phyloP scores from a whole-genome alignment of 1,284 basidiomycete genomes.

The Coniferiporia sulphurascens region DNA sequence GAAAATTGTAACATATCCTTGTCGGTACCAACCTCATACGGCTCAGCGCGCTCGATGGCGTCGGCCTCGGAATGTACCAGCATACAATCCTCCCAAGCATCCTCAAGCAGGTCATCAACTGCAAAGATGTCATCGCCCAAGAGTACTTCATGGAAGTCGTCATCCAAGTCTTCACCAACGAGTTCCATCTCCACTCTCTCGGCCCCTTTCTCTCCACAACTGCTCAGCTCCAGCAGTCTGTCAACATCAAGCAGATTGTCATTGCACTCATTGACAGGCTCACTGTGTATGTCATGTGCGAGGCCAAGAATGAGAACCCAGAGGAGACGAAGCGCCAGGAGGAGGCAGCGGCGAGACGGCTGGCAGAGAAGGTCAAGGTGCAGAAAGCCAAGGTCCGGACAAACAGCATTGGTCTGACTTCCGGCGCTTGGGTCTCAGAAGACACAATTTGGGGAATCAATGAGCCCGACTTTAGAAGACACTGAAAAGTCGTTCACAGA shows the following conservation, averaged over 20 bases:
- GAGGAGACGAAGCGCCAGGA: too few species aligned
- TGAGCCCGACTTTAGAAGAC: constrained; percentile 25
- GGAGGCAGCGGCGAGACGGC: too few species aligned
- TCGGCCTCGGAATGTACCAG: constrained; percentile 88
- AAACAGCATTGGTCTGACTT: constrained; percentile 34
- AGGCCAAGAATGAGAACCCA: too few species aligned
- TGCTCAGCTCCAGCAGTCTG: constrained; percentile 90
- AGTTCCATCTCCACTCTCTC: constrained; percentile 93
- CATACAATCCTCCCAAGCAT: constrained; percentile 81
- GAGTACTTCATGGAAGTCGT: constrained; percentile 98
- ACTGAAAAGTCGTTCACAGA: too few species aligned
- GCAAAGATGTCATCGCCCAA: constrained; percentile 95
- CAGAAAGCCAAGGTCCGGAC: constrained; percentile 55
- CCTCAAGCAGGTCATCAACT: constrained; percentile 92
- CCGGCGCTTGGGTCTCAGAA: constrained; percentile 20
- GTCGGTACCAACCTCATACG: constrained; percentile 95
- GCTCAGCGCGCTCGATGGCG: constrained; percentile 88
- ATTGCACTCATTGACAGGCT: constrained; percentile 95
- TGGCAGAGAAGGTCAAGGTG: too few species aligned
- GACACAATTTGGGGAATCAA: constrained; percentile 12
- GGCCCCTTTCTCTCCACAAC: constrained; percentile 91
- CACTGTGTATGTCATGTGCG: too few species aligned
- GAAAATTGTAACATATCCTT: too few species aligned
- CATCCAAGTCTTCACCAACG: constrained; percentile 95
- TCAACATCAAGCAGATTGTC: constrained; percentile 87